phyloP scores from a whole-genome alignment of 768 basidiomycete species.

The Boletus rubropictus region DNA sequence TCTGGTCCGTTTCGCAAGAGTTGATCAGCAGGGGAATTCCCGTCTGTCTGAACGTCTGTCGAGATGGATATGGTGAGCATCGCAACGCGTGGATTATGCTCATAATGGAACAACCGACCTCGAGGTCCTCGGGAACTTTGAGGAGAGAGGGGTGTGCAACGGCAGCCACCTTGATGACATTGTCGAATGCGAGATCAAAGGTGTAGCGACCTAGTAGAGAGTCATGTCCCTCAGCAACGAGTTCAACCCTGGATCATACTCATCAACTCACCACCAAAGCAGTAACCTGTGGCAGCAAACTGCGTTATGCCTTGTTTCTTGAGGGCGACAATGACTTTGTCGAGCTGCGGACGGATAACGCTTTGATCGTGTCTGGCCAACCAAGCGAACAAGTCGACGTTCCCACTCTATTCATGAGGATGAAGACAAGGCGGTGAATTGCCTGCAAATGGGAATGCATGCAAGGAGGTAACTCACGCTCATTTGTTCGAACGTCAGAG shows the following conservation, averaged over 20 bases:
- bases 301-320: constrained; percentile 52
- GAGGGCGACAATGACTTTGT: constrained; percentile 53
- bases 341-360: constrained; percentile 42
- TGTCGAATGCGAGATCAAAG: constrained; percentile 42
- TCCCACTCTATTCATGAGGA: background rate
- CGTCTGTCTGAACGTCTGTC: constrained; percentile 44
- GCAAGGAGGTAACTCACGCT: constrained; percentile 1
- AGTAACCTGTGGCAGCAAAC: constrained; percentile 63
- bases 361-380: constrained; percentile 36
- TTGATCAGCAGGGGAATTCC: constrained; percentile 63
- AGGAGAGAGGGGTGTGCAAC: constrained; percentile 46
- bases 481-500: constrained; percentile 8
- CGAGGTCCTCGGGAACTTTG: constrained; percentile 42
- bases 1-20: constrained; percentile 48
- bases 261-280: constrained; percentile 50
- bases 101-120: constrained; percentile 34
- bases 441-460: background rate
- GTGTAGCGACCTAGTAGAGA: constrained; percentile 33
- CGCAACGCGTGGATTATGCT: background rate
- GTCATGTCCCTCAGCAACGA: background rate
- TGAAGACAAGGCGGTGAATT: background rate
- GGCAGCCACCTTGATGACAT: constrained; percentile 34
- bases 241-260: background rate
- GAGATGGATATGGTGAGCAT: background rate
- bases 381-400: constrained; percentile 32